Conservation (phyloP, 306 rosid genomes). For the Casuarina glauca region DNA sequence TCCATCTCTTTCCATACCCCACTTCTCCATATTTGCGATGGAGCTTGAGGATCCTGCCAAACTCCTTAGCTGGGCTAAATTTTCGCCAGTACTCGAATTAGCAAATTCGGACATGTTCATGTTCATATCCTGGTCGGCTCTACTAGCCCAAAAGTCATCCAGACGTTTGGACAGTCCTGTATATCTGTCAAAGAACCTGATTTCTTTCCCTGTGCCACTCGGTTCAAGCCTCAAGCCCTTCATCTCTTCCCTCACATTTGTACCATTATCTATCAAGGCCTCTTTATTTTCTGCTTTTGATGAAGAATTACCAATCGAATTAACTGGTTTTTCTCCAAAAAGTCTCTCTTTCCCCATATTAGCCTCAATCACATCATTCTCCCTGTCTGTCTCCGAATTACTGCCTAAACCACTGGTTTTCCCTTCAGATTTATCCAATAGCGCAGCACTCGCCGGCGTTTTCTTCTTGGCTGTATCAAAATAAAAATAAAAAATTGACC, state of each 20-base stretch:
- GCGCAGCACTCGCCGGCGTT: conserved; percentile 11
- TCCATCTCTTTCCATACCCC: conserved; percentile 32
- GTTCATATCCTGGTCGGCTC: conserved; percentile 24
- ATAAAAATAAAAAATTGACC: conserved; percentile 6
- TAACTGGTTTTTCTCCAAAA: conserved; percentile 26
- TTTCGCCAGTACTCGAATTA: conserved; percentile 21
- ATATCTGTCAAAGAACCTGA: conserved; percentile 20
- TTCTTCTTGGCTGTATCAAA: conserved; percentile 38
- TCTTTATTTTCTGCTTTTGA: conserved; percentile 28
- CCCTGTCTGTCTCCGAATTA: conserved; percentile 30
- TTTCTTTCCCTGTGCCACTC: conserved; percentile 23
- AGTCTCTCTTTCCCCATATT: conserved; percentile 30
- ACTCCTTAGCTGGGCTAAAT: conserved; percentile 7
- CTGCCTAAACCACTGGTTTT: conserved; percentile 14
- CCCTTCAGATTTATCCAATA: conserved; percentile 19
- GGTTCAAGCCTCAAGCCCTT: conserved; percentile 32
- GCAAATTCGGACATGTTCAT: conserved; percentile 19
- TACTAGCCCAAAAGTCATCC: conserved; percentile 24
- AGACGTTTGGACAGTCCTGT: conserved; percentile 21
- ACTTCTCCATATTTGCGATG: conserved; percentile 20
- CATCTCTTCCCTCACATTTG: conserved; percentile 21
- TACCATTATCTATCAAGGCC: conserved; percentile 18
- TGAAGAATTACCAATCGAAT: conserved; percentile 21
- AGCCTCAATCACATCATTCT: conserved; percentile 26
- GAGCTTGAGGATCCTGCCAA: conserved; percentile 22